Base-by-base conservation (phyloP, 2,329 filamentous ascomycete genomes). In the Amauroascus niger region DNA sequence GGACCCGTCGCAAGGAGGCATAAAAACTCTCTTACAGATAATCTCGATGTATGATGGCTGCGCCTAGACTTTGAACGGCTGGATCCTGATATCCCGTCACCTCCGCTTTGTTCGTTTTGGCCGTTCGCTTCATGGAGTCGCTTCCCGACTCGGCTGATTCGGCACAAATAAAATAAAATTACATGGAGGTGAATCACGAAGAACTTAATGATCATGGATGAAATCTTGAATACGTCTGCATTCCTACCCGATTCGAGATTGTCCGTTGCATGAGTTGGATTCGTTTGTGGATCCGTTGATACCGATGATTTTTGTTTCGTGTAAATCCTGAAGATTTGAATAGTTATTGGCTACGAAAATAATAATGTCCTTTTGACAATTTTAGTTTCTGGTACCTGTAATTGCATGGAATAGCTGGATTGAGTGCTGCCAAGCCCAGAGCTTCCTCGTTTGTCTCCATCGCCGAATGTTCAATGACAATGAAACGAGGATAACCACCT, bases 1-100 rank as follows among this genome's bases (percentile, higher is more conserved):
- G 63, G 58, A 58, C 56, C 52, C 67, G 68, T 57, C 67, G 67
- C 43, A 63, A 62, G 41, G 66, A 69, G 53, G 44, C 65, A 60
- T 57, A 54, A 20, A 24, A 1, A 32, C 13, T 9, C 40, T 5
- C 8, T 32, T 11, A n/a, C 48, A 26, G 14, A 32, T 16, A 48
- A 16, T 49, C 43, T 18, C 7, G 44, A 39, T 24, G 13, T 26
- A 39, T 33, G 28, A 28, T 3, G 16, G n/a, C 24, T 28, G 33
- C 24, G 30, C 22, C 30, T 50, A 20, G 16, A 18, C 22, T 20
- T 37, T 18, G 11, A 32, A 30, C n/a, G 14, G 3, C 11, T 16
- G 28, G 11, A 16, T 47, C 28, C 44, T 47, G 5, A 16, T 18
- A 16, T 41, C 33, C n/a, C 35, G 11, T 14, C 35, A 14, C 40